phyloP scores from a whole-genome alignment of 139 green algal species.

The Dunaliella primolecta region DNA sequence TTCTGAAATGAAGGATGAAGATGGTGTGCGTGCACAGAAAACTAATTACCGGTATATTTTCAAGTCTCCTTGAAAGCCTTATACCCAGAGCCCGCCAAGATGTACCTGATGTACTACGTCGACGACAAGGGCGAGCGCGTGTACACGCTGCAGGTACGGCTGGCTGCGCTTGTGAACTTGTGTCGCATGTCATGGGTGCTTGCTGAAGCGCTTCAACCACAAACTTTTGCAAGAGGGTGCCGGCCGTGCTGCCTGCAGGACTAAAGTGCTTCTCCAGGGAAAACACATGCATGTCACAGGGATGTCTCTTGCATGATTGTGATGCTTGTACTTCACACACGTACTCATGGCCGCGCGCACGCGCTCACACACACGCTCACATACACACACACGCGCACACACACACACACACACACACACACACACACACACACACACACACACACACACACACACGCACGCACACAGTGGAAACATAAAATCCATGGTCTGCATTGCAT shows the following conservation, averaged over 20 bases:
- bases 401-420: not conserved
- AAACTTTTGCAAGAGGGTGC: not conserved
- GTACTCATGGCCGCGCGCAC: not conserved
- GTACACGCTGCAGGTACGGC: slow-evolving; percentile 95
- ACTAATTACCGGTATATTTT: too few relatives aligned
- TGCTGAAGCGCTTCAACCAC: not conserved
- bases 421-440: not conserved
- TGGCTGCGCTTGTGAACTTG: too few relatives aligned
- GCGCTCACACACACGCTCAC: not conserved
- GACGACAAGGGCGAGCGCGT: slow-evolving; percentile 83
- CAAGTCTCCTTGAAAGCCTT: too few relatives aligned
- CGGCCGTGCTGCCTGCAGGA: not conserved
- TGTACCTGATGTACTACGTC: slow-evolving; percentile 97
- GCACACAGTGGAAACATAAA: too few relatives aligned
- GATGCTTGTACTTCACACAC: not conserved
- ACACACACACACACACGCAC: not conserved
- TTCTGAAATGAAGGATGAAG: too few relatives aligned
- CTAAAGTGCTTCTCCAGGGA: not conserved
- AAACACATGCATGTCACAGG: too few relatives aligned
- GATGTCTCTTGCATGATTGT: not conserved
- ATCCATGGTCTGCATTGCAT: too few relatives aligned
- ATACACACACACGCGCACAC: not conserved
- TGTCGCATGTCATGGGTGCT: not conserved
- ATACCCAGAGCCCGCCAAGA: too few relatives aligned
- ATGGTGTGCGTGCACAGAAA: too few relatives aligned